Evolutionary conservation across 176 grass and related monocot genomes (phyloP), one percentile per base, ranked within the genome.

Genomic region (Luzula sylvatica): DNA sequence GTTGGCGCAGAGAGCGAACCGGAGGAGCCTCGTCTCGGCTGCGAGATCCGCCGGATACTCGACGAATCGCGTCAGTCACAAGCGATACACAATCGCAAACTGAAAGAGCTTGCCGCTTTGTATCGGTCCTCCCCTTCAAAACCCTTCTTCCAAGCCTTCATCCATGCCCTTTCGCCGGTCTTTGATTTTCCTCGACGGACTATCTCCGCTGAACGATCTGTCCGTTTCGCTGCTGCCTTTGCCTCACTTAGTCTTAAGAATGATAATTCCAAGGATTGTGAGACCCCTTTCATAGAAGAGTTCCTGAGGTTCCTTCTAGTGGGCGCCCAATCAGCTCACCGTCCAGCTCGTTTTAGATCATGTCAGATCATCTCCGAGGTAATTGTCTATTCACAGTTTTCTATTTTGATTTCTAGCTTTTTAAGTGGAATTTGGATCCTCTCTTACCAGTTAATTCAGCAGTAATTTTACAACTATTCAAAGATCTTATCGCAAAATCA

Each of bases 321-420:
- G 15, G 84, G 64, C 38, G 76, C 84, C 49, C 61, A 26, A 24
- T 64, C 78, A 0, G 68, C 74, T 3, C 77, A 77, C 50, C 81
- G 92, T 0, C 66, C 81, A n/a, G 68, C 85, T 3, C 70, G 81
- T 39, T 69, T 72, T 26, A 83, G 85, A 14, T 61, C 85, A 3
- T 96, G 85, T 55, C 81, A 86, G 67, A 80, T 96, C 30, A 86
- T 96, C 5, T 79, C 85, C 5, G 85, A 96, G 74, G 92, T 32
- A 55, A 26, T 1, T 8, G 19, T 18, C 42, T 14, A 23, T 19
- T 30, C 23, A 43, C 23, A 11, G 16, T 3, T 21, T 13, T 32
- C 13, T 14, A 3, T 16, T 17, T 17, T 24, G 20, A 13, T 1
- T 46, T 19, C 3, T 2, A 14, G 32, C 68, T 21, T 32, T 47